These are phyloP conservation scores for Coemansia sp. DNA, from an alignment of 192 early-diverging fungal species.

Conservation along the genomic window DNA sequence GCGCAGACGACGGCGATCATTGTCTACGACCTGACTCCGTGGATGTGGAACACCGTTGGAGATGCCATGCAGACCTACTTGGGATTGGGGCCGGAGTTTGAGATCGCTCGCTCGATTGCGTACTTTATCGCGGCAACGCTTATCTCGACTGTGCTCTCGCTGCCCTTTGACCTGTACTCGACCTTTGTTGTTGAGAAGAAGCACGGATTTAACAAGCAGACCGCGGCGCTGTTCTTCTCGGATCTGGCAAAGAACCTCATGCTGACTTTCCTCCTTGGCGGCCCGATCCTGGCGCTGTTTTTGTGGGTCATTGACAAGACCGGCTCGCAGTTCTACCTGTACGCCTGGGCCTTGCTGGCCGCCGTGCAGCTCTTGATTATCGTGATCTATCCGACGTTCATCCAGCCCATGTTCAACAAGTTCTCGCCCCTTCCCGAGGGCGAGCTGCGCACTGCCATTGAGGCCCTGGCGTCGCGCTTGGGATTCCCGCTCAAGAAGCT, in stretches of 20 bases:
- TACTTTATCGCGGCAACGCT: constrained; percentile 68
- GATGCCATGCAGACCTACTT: constrained; percentile 52
- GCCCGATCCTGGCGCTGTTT: constrained; percentile 79
- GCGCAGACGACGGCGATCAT: constrained; percentile 71
- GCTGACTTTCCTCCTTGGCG: constrained; percentile 72
- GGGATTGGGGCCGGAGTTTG: constrained; percentile 68
- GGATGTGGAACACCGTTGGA: constrained; percentile 70
- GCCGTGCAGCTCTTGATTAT: constrained; percentile 73
- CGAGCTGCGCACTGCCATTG: constrained; percentile 78
- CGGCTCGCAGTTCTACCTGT: constrained; percentile 87
- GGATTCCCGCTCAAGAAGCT: constrained; percentile 93
- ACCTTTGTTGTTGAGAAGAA: constrained; percentile 95
- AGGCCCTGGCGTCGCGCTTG: constrained; percentile 78
- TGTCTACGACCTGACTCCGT: constrained; percentile 71
- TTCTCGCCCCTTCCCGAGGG: constrained; percentile 86
- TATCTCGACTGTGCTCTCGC: constrained; percentile 63
- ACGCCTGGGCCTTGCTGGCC: constrained; percentile 90
- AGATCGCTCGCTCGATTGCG: constrained; percentile 84
- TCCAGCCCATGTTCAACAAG: constrained; percentile 99
- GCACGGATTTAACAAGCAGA: constrained; percentile 98
- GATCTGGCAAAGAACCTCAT: constrained; percentile 78
- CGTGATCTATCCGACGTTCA: constrained; percentile 89
- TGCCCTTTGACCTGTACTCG: constrained; percentile 85
- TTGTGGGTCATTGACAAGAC: constrained; percentile 81
- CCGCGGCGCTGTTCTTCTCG: constrained; percentile 73